phyloP scores from a whole-genome alignment of 176 grass and related monocot genomes.

The Cenchrus fungigraminus region DNA sequence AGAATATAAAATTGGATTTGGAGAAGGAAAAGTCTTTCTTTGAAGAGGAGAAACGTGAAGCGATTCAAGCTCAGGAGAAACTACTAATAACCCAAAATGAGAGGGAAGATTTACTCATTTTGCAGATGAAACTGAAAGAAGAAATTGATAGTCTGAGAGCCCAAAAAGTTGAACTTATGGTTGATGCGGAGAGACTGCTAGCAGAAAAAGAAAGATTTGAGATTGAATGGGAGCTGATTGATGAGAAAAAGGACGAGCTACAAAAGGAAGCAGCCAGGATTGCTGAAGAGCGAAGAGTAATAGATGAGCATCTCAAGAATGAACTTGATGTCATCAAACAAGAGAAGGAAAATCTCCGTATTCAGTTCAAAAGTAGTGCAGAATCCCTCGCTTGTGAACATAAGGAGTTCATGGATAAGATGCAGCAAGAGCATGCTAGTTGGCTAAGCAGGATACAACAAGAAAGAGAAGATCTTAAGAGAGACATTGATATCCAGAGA shows the following conservation, averaged over 20 bases:
- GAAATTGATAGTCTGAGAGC: constrained; percentile 94
- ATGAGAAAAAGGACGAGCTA: constrained; percentile 87
- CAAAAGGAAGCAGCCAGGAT: constrained; percentile 65
- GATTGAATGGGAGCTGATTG: constrained; percentile 89
- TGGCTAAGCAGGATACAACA: constrained; percentile 73
- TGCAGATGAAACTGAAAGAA: constrained; percentile 85
- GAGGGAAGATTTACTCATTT: constrained; percentile 58
- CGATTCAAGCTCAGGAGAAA: constrained; percentile 54
- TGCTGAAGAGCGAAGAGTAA: constrained; percentile 66
- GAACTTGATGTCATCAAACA: constrained; percentile 73
- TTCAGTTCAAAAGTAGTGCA: constrained; percentile 67
- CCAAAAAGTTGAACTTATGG: constrained; percentile 67
- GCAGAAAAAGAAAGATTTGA: constrained; percentile 96
- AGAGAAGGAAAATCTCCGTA: constrained; percentile 75
- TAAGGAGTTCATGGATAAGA: constrained; percentile 77
- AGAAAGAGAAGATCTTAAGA: constrained; percentile 81
- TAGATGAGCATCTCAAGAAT: constrained; percentile 61
- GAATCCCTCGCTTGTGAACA: constrained; percentile 75
- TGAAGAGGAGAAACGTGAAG: constrained; percentile 68
- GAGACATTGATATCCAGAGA: constrained; percentile 77
- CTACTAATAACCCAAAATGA: constrained; percentile 76
- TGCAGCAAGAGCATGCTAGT: constrained; percentile 74
- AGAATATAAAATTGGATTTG: constrained; percentile 63
- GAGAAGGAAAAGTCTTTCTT: constrained; percentile 67
- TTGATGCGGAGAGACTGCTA: constrained; percentile 80